These are phyloP conservation scores for Penstemon davidsonii DNA, from an alignment of 257 asterid genomes.

Conservation along the genomic window DNA sequence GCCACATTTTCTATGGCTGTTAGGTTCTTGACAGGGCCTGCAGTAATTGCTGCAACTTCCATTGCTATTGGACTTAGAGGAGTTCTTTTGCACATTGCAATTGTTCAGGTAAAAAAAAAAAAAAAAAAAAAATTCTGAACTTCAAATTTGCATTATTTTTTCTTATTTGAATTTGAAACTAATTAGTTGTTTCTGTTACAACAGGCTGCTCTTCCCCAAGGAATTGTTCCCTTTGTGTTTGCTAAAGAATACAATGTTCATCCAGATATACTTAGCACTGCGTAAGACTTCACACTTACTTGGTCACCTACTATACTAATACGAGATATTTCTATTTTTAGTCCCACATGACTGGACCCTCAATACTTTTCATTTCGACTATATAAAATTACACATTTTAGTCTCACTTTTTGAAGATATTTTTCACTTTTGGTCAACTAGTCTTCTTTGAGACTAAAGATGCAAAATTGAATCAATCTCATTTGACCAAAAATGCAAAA, in stretches of 20 bases:
- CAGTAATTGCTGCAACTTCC: constrained; percentile 93
- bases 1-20: constrained; percentile 94
- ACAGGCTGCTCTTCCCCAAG: constrained; percentile 97
- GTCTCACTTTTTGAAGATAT: too few relatives aligned
- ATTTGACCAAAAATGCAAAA: too few relatives aligned
- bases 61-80: constrained; percentile 88
- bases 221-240: constrained; percentile 85
- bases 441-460: too few relatives aligned
- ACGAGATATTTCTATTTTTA: too few relatives aligned
- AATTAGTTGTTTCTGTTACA: constrained; percentile 7
- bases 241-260: constrained; percentile 91
- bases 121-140: background rate
- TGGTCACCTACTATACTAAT: background rate
- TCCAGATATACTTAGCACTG: constrained; percentile 87
- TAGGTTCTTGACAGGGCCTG: constrained; percentile 92
- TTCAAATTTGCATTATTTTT: background rate
- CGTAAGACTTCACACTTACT: constrained; percentile 49
- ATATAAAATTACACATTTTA: too few relatives aligned
- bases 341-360: too few relatives aligned
- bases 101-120: constrained; percentile 63
- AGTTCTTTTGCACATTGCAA: constrained; percentile 77
- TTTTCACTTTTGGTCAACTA: too few relatives aligned
- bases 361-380: too few relatives aligned
- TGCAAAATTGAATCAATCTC: too few relatives aligned
- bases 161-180: background rate